These are phyloP conservation scores for Ilyonectria destructans DNA, from an alignment of 2,329 filamentous ascomycete genomes.

Conservation along the genomic window DNA sequence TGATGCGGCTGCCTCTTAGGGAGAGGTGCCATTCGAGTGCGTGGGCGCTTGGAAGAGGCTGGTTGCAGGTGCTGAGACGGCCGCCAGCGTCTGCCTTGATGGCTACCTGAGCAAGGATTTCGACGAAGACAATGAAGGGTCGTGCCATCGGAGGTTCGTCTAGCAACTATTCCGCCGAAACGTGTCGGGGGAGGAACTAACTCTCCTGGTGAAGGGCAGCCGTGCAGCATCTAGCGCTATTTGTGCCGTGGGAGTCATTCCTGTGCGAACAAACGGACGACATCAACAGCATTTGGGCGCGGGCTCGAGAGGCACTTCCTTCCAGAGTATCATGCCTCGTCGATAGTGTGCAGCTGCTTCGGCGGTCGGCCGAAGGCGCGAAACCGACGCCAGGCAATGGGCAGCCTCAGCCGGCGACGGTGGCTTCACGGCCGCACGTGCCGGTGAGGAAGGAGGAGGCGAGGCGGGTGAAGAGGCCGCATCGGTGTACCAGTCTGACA, in stretches of 20 bases:
- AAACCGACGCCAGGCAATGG: constrained; percentile 24
- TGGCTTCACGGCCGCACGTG: not conserved
- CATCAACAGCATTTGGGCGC: constrained; percentile 28
- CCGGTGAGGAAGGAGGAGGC: too few species aligned
- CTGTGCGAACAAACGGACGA: not conserved
- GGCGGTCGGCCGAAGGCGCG: constrained; percentile 14
- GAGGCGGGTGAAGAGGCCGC: too few species aligned
- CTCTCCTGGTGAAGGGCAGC: constrained; percentile 5
- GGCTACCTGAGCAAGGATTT: constrained; percentile 19
- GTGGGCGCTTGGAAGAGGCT: too few species aligned
- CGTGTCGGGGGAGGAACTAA: not conserved
- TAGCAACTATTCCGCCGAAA: too few species aligned
- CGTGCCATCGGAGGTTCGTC: not conserved
- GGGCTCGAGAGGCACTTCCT: too few species aligned
- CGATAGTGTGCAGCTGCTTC: constrained; percentile 16
- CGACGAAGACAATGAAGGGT: not conserved
- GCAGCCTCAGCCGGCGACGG: constrained; percentile 2
- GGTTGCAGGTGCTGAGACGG: too few species aligned
- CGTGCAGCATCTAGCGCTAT: constrained; percentile 29
- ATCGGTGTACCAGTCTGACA: too few species aligned
- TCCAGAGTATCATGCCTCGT: not conserved
- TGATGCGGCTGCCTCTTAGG: too few species aligned
- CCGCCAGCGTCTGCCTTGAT: not conserved
- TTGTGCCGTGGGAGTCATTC: constrained; percentile 30
- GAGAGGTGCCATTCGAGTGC: too few species aligned